These are phyloP conservation scores for Salix koriyanagi DNA, from an alignment of 345 rosid species.

Conservation along the genomic window DNA sequence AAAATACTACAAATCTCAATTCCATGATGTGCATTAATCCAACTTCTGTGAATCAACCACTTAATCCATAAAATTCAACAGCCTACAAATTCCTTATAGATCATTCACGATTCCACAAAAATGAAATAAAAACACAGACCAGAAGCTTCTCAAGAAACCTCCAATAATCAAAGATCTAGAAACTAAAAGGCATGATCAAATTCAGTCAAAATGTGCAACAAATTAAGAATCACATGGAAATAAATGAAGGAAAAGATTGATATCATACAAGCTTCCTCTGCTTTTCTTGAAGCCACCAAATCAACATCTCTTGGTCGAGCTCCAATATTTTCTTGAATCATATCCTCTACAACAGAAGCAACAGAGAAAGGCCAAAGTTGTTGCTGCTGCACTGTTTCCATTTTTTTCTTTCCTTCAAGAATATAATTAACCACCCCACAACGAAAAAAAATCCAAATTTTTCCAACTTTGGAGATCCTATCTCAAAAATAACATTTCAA, in stretches of 20 bases:
- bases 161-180: background rate
- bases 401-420: constrained; percentile 12
- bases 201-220: background rate
- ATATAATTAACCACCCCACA: background rate
- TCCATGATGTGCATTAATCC: background rate
- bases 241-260: background rate
- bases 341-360: constrained; percentile 69
- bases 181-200: background rate
- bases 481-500: constrained; percentile 4
- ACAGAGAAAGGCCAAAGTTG: constrained; percentile 40
- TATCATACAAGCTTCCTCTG: constrained; percentile 70
- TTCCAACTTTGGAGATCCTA: background rate
- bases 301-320: constrained; percentile 34
- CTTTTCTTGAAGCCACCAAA: constrained; percentile 47
- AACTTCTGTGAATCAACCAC: background rate
- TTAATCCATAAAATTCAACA: no score
- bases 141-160: background rate
- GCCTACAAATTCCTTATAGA: no score
- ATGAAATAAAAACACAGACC: background rate
- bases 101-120: background rate
- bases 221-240: background rate
- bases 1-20: background rate
- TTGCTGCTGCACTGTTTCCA: constrained; percentile 46
- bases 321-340: constrained; percentile 56
- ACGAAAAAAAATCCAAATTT: background rate